phyloP scores from a whole-genome alignment of 2,329 filamentous ascomycete species.

The Fusarium sp. region DNA sequence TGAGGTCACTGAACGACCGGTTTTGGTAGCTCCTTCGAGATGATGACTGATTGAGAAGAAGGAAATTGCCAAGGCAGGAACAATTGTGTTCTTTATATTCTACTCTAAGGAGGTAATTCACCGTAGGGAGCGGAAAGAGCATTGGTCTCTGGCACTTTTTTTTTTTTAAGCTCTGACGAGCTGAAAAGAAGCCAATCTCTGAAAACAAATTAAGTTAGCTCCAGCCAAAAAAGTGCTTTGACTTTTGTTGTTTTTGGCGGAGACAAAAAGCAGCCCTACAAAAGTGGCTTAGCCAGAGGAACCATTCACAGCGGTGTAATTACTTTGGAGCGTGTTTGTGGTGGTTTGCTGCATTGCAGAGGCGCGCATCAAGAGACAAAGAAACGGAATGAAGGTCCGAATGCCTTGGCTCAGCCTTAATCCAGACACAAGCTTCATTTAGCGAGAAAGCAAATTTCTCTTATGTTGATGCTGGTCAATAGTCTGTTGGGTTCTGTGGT shows the following conservation, averaged over 20 bases:
- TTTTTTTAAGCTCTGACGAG: conserved; percentile 6
- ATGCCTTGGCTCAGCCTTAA: background rate
- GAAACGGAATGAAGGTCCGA: background rate
- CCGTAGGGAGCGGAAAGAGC: background rate
- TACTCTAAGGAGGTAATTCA: background rate
- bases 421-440: background rate
- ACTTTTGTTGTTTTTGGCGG: background rate
- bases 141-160: background rate
- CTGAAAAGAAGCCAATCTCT: conserved; percentile 10
- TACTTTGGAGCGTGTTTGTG: background rate
- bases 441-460: background rate
- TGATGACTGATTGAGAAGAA: background rate
- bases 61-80: background rate
- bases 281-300: background rate
- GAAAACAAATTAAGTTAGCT: conserved; percentile 8
- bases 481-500: background rate
- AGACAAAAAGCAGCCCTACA: background rate
- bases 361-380: background rate
- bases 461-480: background rate
- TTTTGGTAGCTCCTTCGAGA: background rate
- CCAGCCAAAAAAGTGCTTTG: background rate
- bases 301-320: background rate
- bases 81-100: background rate
- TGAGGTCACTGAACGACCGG: conserved; percentile 23
- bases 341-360: background rate